Percentiles rank a stretch among this genome's conserved stretches.
Evolutionary conservation across 2,329 filamentous ascomycete species (phyloP).

Genomic region (Claviceps arundinis): DNA sequence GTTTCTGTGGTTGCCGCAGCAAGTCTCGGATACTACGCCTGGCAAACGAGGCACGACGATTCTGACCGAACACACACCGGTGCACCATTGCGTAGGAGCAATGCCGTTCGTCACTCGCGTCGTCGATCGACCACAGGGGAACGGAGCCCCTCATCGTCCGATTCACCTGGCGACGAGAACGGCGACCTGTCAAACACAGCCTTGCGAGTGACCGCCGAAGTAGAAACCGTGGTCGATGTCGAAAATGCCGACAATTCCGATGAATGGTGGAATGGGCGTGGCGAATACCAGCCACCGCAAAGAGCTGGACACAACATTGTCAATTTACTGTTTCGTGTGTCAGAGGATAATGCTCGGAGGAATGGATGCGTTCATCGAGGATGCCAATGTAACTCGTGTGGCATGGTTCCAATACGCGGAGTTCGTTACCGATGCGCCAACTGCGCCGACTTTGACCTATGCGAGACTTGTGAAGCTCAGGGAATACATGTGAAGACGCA

Average conservation of each 20-base stretch:
- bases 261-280: conserved; percentile 39
- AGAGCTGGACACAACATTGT: conserved; percentile 66
- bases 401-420: conserved; percentile 76
- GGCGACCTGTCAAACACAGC: conserved; percentile 17
- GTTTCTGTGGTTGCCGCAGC: conserved; percentile 42
- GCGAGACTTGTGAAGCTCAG: conserved; percentile 78
- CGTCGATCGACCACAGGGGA: conserved; percentile 20
- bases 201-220: conserved; percentile 18
- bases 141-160: conserved; percentile 28
- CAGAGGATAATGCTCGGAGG: conserved; percentile 77
- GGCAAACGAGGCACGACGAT: conserved; percentile 22
- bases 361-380: conserved; percentile 88
- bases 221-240: conserved; percentile 26
- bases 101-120: conserved; percentile 46
- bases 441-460: conserved; percentile 91
- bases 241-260: conserved; percentile 26
- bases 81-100: conserved; percentile 47
- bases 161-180: conserved; percentile 33
- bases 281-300: conserved; percentile 26
- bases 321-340: conserved; percentile 78
- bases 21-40: conserved; percentile 46
- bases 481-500: conserved; percentile 76
- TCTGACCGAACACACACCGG: conserved; percentile 13
- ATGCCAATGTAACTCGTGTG: conserved; percentile 83
- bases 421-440: conserved; percentile 91